These are phyloP conservation scores for Termitomyces eurrhizus DNA, from an alignment of 768 basidiomycete genomes.

Conservation along the genomic window DNA sequence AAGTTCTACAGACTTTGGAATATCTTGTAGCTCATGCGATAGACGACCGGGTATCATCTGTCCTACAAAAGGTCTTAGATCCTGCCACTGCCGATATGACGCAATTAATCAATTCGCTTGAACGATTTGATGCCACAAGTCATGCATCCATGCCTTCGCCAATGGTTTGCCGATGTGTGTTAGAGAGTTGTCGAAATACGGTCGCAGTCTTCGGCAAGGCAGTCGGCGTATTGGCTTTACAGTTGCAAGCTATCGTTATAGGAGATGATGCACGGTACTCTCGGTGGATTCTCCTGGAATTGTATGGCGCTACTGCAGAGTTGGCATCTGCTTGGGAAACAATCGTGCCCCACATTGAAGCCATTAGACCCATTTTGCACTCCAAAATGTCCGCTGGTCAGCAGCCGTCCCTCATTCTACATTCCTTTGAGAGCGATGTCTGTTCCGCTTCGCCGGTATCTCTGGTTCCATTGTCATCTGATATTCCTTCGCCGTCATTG, in stretches of 20 bases:
- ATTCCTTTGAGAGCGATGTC: neutral
- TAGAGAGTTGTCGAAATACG: conserved; percentile 82
- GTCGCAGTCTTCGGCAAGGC: conserved; percentile 84
- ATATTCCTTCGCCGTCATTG: conserved; percentile 16
- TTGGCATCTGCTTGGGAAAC: conserved; percentile 81
- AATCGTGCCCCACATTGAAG: conserved; percentile 67
- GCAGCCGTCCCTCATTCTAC: conserved; percentile 16
- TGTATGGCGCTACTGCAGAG: conserved; percentile 89
- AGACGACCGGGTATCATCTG: conserved; percentile 77
- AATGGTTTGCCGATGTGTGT: conserved; percentile 66
- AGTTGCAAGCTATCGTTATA: conserved; percentile 71
- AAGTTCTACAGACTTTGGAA: conserved; percentile 84
- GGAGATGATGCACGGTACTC: conserved; percentile 85
- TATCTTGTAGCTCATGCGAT: conserved; percentile 83
- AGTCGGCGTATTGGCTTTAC: conserved; percentile 75
- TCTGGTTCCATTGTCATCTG: conserved; percentile 6
- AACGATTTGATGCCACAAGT: conserved; percentile 84
- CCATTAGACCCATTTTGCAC: conserved; percentile 61
- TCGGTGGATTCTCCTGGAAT: conserved; percentile 77
- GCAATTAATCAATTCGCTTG: conserved; percentile 82
- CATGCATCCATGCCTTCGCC: conserved; percentile 67
- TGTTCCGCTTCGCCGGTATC: conserved; percentile 1
- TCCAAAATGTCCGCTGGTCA: conserved; percentile 23
- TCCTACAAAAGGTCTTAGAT: conserved; percentile 81
- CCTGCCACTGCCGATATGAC: conserved; percentile 80